These are phyloP conservation scores for Firmiana major DNA, from an alignment of 345 rosid genomes.

Conservation along the genomic window DNA sequence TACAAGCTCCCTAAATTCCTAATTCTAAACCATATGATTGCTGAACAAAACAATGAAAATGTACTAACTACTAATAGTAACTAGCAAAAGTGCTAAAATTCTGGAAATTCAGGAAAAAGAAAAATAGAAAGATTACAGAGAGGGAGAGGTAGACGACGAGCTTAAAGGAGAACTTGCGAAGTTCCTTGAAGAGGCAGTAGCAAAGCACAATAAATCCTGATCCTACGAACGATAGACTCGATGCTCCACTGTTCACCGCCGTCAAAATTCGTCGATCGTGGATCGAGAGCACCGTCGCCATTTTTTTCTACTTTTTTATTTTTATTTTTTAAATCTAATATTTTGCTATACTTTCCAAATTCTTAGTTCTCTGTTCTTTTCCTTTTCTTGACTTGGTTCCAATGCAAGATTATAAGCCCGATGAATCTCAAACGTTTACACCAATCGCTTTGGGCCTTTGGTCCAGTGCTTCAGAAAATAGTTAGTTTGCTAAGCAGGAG, in stretches of 20 bases:
- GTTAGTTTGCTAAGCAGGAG: no score
- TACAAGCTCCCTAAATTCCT: background rate
- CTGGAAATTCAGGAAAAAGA: background rate
- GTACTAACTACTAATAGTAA: background rate
- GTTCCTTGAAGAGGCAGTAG: conserved; percentile 85
- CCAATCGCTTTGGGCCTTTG: no score
- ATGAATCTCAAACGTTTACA: no score
- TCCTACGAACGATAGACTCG: conserved; percentile 77
- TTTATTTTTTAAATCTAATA: no score
- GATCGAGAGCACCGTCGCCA: conserved; percentile 37
- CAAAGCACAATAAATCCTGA: conserved; percentile 89
- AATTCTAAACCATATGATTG: background rate
- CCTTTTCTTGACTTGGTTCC: no score
- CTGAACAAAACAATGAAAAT: background rate
- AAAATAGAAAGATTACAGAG: conserved; percentile 40
- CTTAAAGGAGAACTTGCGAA: conserved; percentile 96
- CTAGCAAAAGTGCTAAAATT: background rate
- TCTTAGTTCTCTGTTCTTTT: no score
- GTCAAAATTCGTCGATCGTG: conserved; percentile 54
- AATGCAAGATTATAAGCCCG: no score
- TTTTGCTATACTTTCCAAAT: no score
- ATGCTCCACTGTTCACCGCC: conserved; percentile 67
- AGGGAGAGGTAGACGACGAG: conserved; percentile 95
- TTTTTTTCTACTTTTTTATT: background rate
- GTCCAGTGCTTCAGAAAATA: no score